These are phyloP conservation scores for Mrakia gelida DNA, from an alignment of 768 basidiomycete species.

Conservation along the genomic window DNA sequence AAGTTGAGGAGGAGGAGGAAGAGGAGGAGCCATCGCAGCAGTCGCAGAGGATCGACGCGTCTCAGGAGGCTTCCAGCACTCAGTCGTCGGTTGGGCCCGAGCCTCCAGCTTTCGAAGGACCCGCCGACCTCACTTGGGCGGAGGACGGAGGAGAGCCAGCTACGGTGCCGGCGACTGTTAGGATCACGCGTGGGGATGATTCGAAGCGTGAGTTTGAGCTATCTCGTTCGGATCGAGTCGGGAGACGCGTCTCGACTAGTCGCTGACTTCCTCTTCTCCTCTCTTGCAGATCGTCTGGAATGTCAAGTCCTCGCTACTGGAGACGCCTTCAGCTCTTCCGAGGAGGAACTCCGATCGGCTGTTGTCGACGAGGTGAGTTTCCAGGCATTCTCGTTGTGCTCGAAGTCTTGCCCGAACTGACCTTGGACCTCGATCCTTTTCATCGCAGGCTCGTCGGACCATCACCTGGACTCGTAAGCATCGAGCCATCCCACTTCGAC, in stretches of 20 bases:
- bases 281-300: not conserved
- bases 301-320: not conserved
- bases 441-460: not conserved
- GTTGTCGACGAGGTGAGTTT: not conserved
- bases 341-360: not conserved
- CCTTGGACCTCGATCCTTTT: not conserved
- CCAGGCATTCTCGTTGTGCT: not conserved
- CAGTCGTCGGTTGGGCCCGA: not conserved
- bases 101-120: not conserved
- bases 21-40: not conserved
- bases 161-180: not conserved
- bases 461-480: not conserved
- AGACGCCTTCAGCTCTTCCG: not conserved
- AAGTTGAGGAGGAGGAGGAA: not conserved
- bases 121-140: not conserved
- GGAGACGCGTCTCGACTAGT: not conserved
- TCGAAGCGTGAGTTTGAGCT: not conserved
- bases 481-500: too few relatives aligned
- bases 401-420: not conserved
- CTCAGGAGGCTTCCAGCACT: not conserved
- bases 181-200: not conserved
- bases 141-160: not conserved
- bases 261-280: not conserved
- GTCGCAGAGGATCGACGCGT: not conserved
- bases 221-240: not conserved